phyloP scores from a whole-genome alignment of 768 basidiomycete genomes.

The Rubroboletus pulcherrimus region DNA sequence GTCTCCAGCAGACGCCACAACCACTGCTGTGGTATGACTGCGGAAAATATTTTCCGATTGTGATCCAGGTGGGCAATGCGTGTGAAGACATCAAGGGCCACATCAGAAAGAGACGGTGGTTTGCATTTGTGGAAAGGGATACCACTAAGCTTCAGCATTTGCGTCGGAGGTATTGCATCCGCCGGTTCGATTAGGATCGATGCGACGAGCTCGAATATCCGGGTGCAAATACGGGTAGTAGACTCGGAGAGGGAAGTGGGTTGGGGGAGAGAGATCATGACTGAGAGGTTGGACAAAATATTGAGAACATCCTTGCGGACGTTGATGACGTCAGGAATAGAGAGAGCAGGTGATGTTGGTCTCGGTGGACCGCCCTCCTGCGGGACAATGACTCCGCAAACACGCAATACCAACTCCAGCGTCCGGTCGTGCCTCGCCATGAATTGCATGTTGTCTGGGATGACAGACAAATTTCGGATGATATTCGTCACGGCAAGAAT shows the following conservation, averaged over 20 bases:
- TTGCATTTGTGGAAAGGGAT: constrained; percentile 39
- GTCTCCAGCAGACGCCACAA: constrained; percentile 62
- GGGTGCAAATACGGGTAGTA: constrained; percentile 47
- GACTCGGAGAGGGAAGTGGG: constrained; percentile 38
- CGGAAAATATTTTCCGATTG: constrained; percentile 71
- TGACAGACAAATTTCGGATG: constrained; percentile 80
- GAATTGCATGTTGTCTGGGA: constrained; percentile 64
- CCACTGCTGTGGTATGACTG: constrained; percentile 52
- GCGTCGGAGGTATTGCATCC: constrained; percentile 62
- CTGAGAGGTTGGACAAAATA: constrained; percentile 61
- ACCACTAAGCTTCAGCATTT: constrained; percentile 53
- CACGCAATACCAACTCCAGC: constrained; percentile 61
- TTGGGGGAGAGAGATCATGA: constrained; percentile 46
- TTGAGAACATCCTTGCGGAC: constrained; percentile 76
- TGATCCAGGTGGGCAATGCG: constrained; percentile 70
- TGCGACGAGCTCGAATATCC: constrained; percentile 63
- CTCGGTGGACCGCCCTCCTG: constrained; percentile 31
- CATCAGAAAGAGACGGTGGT: constrained; percentile 62
- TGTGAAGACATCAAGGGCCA: constrained; percentile 84
- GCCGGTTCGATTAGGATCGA: constrained; percentile 72
- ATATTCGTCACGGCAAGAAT: constrained; percentile 73
- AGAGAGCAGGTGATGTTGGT: constrained; percentile 56
- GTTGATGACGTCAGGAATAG: constrained; percentile 65
- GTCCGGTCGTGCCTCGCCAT: constrained; percentile 63
- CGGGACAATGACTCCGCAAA: constrained; percentile 51